Percentiles rank a stretch among this genome's conserved stretches.
Evolutionary conservation across 352 stramenopile genomes (phyloP).

Genomic region (Globisporangium apiculatum): DNA sequence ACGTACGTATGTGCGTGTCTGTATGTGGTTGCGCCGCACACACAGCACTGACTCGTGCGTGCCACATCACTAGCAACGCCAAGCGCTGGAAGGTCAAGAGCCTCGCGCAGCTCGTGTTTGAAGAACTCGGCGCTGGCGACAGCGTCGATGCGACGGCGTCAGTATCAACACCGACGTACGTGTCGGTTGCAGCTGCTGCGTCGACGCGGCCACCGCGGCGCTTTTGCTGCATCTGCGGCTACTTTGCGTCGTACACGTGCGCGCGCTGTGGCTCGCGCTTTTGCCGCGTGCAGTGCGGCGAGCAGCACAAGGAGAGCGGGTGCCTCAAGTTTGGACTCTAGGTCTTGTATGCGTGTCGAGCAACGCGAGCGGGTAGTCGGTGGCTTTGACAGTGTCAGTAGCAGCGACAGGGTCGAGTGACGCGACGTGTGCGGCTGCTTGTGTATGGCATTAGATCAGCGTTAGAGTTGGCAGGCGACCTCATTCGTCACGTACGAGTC

Average conservation of each 20-base stretch:
- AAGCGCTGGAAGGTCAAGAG: slow-evolving; percentile 84
- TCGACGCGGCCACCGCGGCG: slow-evolving; percentile 53
- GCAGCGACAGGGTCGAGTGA: too few species aligned
- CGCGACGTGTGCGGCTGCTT: too few species aligned
- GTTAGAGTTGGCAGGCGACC: too few species aligned
- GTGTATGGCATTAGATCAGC: too few species aligned
- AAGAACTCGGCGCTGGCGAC: slow-evolving; percentile 42
- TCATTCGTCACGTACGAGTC: too few species aligned
- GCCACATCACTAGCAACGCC: slow-evolving; percentile 9
- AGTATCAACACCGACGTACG: slow-evolving; percentile 44
- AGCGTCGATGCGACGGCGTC: background rate
- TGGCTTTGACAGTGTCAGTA: background rate
- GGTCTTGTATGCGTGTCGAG: too few species aligned
- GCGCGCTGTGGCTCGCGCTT: slow-evolving; percentile 70
- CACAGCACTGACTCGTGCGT: background rate
- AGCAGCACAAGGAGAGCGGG: slow-evolving; percentile 86
- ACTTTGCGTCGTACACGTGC: slow-evolving; percentile 76
- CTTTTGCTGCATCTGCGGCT: slow-evolving; percentile 86
- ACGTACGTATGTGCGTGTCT: background rate
- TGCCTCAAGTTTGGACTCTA: slow-evolving; percentile 86
- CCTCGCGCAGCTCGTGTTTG: slow-evolving; percentile 82
- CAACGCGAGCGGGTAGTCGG: background rate
- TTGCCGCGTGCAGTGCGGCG: slow-evolving; percentile 75
- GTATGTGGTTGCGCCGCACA: background rate
- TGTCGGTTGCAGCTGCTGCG: slow-evolving; percentile 56